Conservation (phyloP, 495 filamentous ascomycete species). For the Aspergillus incahuasiensis region DNA sequence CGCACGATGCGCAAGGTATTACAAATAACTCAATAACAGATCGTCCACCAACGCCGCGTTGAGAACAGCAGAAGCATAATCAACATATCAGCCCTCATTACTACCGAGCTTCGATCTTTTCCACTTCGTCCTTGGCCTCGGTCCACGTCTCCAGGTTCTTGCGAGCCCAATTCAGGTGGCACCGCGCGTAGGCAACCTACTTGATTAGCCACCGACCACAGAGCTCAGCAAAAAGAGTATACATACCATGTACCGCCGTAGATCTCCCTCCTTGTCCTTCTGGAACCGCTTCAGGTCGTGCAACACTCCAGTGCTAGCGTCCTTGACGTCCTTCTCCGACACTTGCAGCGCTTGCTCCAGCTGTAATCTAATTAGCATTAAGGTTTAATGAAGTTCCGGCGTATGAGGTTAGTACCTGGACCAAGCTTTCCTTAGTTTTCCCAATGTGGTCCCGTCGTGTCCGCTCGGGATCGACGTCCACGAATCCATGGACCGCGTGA, state of each 20-base stretch:
- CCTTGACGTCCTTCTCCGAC: slow-evolving; percentile 82
- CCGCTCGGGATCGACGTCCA: slow-evolving; percentile 90
- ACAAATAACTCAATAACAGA: background rate
- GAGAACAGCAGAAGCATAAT: background rate
- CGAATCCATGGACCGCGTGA: slow-evolving; percentile 92
- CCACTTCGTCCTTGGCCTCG: slow-evolving; percentile 87
- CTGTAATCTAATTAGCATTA: slow-evolving; percentile 37
- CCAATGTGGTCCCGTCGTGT: slow-evolving; percentile 90
- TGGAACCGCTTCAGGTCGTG: slow-evolving; percentile 91
- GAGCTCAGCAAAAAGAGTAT: background rate
- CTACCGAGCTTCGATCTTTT: slow-evolving; percentile 70
- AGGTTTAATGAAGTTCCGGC: background rate
- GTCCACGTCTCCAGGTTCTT: slow-evolving; percentile 96
- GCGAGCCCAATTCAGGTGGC: slow-evolving; percentile 97
- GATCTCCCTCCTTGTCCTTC: slow-evolving; percentile 86
- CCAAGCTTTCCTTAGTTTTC: slow-evolving; percentile 76
- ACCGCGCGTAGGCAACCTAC: slow-evolving; percentile 87
- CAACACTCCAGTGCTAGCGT: slow-evolving; percentile 79
- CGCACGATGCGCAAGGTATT: background rate
- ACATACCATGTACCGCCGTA: slow-evolving; percentile 90
- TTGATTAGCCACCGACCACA: slow-evolving; percentile 1
- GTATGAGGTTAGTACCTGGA: slow-evolving; percentile 42
- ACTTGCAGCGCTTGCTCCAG: slow-evolving; percentile 86
- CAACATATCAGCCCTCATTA: background rate
- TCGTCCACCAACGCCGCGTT: slow-evolving; percentile 17